Percentiles rank a stretch among this genome's conserved stretches.
Evolutionary conservation across 257 asterid species (phyloP).

Genomic region (Solanum rostratum): DNA sequence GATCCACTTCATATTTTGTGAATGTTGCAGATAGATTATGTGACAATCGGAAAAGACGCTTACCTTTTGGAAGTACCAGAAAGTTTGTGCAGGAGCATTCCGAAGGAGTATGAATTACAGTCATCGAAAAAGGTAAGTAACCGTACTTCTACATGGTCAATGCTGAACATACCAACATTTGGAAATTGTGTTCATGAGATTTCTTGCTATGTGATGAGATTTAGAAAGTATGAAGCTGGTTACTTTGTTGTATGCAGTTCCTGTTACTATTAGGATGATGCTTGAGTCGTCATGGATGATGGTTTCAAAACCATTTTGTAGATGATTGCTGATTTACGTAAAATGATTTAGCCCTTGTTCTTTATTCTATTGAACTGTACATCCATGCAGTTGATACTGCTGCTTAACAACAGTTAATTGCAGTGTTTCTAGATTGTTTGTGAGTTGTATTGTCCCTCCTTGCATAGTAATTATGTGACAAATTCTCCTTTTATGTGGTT

Average conservation of each 20-base stretch:
- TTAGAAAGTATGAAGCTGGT: neutral
- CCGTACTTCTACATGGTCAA: neutral
- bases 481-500: neutral
- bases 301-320: neutral
- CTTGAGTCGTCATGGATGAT: neutral
- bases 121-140: conserved; percentile 79
- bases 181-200: neutral
- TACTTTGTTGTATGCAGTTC: neutral
- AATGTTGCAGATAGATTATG: conserved; percentile 53
- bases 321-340: neutral
- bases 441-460: neutral
- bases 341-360: neutral
- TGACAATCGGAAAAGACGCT: conserved; percentile 73
- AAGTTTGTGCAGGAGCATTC: conserved; percentile 48
- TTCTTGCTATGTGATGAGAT: neutral
- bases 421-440: neutral
- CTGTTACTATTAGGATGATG: neutral
- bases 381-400: neutral
- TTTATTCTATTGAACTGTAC: neutral
- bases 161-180: neutral
- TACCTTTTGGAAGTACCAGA: conserved; percentile 96
- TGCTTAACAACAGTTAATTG: neutral
- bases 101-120: conserved; percentile 71
- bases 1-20: neutral
- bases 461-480: neutral